Conservation (phyloP, 441 rosid genomes). For the Jatropha podagrica region DNA sequence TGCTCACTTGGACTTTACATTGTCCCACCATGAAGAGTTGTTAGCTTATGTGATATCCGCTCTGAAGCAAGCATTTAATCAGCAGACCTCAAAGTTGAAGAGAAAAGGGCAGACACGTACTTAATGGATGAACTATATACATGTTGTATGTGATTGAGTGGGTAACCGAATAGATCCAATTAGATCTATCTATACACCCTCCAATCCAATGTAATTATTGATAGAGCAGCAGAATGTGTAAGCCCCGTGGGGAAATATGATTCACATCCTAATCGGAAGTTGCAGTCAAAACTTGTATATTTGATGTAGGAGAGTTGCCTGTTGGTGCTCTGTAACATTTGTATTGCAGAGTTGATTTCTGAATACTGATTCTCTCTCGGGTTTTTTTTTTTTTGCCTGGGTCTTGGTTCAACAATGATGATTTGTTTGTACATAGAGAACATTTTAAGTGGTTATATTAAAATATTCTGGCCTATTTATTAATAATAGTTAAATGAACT, state of each 20-base stretch:
- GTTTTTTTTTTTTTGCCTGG: not conserved
- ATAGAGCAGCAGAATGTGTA: not conserved
- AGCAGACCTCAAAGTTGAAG: conserved; percentile 43
- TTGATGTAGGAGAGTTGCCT: not conserved
- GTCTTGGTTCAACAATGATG: not conserved
- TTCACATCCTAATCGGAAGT: not conserved
- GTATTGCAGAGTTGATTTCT: too few relatives aligned
- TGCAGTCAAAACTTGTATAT: not conserved
- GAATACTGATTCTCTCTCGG: too few relatives aligned
- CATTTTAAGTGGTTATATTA: too few relatives aligned
- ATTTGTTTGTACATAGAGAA: not conserved
- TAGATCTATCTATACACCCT: not conserved
- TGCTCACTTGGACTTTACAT: conserved; percentile 96
- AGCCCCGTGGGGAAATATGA: not conserved
- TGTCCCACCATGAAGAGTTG: conserved; percentile 87
- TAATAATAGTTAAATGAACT: too few relatives aligned
- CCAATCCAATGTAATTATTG: not conserved
- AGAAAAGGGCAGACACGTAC: conserved; percentile 37
- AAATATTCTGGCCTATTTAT: too few relatives aligned
- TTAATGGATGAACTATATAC: conserved; percentile 2
- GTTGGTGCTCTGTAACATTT: not conserved
- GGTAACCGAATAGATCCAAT: not conserved
- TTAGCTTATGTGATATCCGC: conserved; percentile 66
- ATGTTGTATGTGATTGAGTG: conserved; percentile 23
- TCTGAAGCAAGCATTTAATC: conserved; percentile 31